A percentile compares a stretch with the other conserved stretches of the same genome.
phyloP scores from a whole-genome alignment of 768 basidiomycete species.

The Collybia sordida region DNA sequence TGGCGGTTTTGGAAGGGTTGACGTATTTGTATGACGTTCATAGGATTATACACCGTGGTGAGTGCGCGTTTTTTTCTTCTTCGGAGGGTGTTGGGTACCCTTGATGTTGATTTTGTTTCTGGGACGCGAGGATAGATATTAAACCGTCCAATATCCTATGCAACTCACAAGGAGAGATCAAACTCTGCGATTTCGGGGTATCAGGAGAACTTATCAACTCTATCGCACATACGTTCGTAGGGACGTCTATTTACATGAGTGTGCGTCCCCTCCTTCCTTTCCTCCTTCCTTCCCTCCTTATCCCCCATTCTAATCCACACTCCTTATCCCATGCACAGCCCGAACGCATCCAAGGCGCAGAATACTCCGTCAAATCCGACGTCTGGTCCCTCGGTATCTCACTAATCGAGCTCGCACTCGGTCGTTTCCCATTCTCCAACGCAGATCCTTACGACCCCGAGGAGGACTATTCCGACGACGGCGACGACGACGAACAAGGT shows the following conservation, averaged over 20 bases:
- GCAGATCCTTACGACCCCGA: constrained; percentile 27
- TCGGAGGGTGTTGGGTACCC: too few species aligned
- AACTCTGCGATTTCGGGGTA: constrained; percentile 99
- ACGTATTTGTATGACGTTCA: constrained; percentile 97
- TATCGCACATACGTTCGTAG: constrained; percentile 98
- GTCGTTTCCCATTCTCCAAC: constrained; percentile 96
- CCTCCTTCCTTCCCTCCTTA: constrained; percentile 3
- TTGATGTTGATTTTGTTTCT: neutral
- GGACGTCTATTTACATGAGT: constrained; percentile 99
- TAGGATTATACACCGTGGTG: constrained; percentile 97
- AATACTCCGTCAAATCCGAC: constrained; percentile 98
- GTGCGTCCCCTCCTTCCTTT: constrained; percentile 47
- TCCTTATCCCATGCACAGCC: constrained; percentile 66
- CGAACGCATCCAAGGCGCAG: constrained; percentile 97
- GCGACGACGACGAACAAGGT: constrained; percentile 5
- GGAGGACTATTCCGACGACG: neutral
- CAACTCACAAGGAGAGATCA: constrained; percentile 94
- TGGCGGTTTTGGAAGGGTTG: constrained; percentile 91
- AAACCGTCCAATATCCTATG: constrained; percentile 97
- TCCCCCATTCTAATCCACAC: neutral
- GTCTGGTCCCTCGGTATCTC: constrained; percentile 99
- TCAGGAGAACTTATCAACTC: constrained; percentile 99
- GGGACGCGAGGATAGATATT: constrained; percentile 64
- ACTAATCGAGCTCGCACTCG: constrained; percentile 92
- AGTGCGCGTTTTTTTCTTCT: constrained; percentile 21